These are phyloP conservation scores for Graphilbum fragrans DNA, from an alignment of 2,329 filamentous ascomycete species.

Conservation along the genomic window DNA sequence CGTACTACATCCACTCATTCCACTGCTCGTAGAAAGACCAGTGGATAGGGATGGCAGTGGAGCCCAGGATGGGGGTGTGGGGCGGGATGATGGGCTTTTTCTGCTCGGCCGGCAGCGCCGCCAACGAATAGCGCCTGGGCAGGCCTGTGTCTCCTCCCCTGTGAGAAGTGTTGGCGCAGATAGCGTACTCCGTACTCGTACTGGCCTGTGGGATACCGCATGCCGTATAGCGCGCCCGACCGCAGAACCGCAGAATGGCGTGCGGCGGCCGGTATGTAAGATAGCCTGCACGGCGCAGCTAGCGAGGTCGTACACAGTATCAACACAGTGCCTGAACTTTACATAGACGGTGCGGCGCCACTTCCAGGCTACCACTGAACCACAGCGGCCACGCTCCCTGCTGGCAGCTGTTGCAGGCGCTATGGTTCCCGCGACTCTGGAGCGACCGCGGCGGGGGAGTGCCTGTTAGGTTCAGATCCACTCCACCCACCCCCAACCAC, in stretches of 20 bases:
- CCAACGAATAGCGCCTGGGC: neutral
- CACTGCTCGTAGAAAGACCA: no score
- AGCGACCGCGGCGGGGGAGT: slow-evolving; percentile 7
- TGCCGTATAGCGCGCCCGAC: neutral
- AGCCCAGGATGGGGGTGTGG: no score
- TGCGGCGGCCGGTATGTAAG: neutral
- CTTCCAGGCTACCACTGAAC: neutral
- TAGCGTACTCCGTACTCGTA: neutral
- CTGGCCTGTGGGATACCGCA: neutral
- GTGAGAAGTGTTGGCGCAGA: neutral
- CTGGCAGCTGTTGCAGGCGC: slow-evolving; percentile 4
- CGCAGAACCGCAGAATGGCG: neutral
- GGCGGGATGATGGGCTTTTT: neutral
- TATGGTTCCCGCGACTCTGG: slow-evolving; percentile 9
- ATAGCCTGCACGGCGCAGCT: neutral
- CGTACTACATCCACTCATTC: no score
- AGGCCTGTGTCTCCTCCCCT: no score
- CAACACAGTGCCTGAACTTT: neutral
- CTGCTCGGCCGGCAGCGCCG: no score
- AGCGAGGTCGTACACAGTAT: neutral
- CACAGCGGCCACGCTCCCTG: no score
- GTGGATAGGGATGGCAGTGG: no score
- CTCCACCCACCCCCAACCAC: no score
- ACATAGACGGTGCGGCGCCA: neutral
- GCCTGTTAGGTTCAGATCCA: slow-evolving; percentile 9